These are phyloP conservation scores for Schizophyllum commune DNA, from an alignment of 1,284 basidiomycete genomes.

Conservation along the genomic window DNA sequence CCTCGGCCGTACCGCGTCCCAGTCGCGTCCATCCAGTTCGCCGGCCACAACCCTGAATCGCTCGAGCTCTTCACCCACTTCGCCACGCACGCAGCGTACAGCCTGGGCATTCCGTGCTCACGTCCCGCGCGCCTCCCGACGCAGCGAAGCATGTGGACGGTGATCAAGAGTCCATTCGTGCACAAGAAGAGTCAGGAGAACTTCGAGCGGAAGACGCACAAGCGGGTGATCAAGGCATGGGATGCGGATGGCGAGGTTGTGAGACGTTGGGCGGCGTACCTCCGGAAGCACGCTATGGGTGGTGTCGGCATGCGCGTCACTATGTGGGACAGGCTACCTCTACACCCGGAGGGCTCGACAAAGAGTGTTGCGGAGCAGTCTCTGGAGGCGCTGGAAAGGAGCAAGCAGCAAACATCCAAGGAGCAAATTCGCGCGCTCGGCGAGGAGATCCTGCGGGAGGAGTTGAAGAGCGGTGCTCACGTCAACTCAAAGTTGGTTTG, in stretches of 20 bases:
- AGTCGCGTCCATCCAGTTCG: conserved; percentile 80
- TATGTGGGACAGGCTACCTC: conserved; percentile 66
- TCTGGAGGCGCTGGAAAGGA: background rate
- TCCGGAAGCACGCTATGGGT: conserved; percentile 70
- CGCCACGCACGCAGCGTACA: conserved; percentile 74
- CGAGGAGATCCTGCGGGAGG: background rate
- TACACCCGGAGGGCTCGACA: conserved; percentile 18
- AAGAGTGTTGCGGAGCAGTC: background rate
- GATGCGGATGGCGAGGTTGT: conserved; percentile 81
- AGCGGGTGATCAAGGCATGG: conserved; percentile 84
- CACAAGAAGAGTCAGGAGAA: conserved; percentile 97
- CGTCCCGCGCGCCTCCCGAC: conserved; percentile 68
- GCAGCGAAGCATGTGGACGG: conserved; percentile 80
- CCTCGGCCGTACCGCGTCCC: conserved; percentile 68
- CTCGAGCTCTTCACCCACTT: conserved; percentile 85
- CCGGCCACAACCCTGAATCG: conserved; percentile 61
- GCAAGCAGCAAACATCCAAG: background rate
- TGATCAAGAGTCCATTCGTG: conserved; percentile 80
- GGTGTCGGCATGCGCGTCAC: conserved; percentile 86
- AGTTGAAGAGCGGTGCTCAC: background rate
- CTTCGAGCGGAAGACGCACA: conserved; percentile 82
- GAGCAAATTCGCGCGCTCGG: background rate
- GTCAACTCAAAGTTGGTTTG: background rate
- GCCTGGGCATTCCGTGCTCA: conserved; percentile 79
- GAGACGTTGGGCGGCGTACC: conserved; percentile 76